A percentile compares a stretch with the other conserved stretches of the same genome.
These are phyloP conservation scores for Camelina sativa DNA, from an alignment of 345 rosid species.

Conservation along the genomic window DNA sequence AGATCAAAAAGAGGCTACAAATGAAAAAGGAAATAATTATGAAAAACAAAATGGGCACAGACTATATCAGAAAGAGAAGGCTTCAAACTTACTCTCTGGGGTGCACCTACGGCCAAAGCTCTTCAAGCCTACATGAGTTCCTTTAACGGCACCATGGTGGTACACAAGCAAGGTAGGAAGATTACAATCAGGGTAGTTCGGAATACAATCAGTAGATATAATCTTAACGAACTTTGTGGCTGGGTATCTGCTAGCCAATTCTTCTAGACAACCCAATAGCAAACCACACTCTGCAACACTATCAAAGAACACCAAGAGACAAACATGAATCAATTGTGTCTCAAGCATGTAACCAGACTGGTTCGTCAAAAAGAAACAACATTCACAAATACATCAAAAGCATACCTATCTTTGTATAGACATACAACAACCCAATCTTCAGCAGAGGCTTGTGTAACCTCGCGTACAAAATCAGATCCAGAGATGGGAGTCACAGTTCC, in stretches of 20 bases:
- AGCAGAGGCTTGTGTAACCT: slow-evolving; percentile 90
- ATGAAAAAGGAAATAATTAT: background rate
- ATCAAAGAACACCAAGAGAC: slow-evolving; percentile 24
- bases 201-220: slow-evolving; percentile 95
- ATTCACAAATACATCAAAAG: background rate
- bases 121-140: slow-evolving; percentile 77
- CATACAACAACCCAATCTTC: slow-evolving; percentile 95
- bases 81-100: slow-evolving; percentile 69
- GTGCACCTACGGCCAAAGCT: slow-evolving; percentile 93
- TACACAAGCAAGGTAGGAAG: slow-evolving; percentile 91
- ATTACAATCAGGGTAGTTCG: slow-evolving; percentile 86
- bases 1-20: slow-evolving; percentile 15
- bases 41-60: background rate
- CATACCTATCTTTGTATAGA: slow-evolving; percentile 95
- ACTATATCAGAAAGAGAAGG: slow-evolving; percentile 6
- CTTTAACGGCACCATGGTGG: slow-evolving; percentile 88
- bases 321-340: background rate
- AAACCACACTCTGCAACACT: slow-evolving; percentile 79
- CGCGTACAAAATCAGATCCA: slow-evolving; percentile 85
- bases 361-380: background rate
- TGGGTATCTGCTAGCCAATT: slow-evolving; percentile 79
- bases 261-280: slow-evolving; percentile 79
- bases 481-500: slow-evolving; percentile 92
- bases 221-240: slow-evolving; percentile 96
- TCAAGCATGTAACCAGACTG: background rate